Percentiles rank a stretch among this genome's conserved stretches.
Conservation (phyloP, 202 grass and related monocot genomes). For the Tripidium arundinaceum region DNA sequence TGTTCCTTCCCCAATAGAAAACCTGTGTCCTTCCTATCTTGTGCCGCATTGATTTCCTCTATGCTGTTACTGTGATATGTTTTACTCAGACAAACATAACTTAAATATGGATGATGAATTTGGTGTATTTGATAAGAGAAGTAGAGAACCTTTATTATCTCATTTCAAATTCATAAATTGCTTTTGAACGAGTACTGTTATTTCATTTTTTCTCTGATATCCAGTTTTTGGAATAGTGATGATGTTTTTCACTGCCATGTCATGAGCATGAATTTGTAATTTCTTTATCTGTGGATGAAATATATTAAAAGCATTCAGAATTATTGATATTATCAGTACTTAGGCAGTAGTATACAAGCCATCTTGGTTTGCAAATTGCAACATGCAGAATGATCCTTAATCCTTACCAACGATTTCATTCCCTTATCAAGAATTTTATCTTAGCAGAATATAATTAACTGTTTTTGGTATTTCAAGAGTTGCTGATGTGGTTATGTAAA, state of each 20-base stretch:
- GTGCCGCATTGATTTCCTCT: neutral
- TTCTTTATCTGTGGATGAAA: neutral
- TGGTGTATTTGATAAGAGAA: neutral
- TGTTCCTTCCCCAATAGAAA: neutral
- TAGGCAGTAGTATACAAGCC: neutral
- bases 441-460: neutral
- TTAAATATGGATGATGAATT: neutral
- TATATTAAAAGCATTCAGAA: neutral
- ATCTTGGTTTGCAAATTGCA: neutral
- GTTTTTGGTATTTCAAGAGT: neutral
- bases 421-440: neutral
- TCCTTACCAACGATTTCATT: neutral
- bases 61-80: neutral
- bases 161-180: neutral
- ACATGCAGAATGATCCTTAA: neutral
- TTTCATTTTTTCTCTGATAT: neutral
- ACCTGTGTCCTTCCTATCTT: neutral
- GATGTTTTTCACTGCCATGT: too few relatives aligned
- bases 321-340: neutral
- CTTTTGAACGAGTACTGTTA: neutral
- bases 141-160: neutral
- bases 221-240: neutral
- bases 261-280: neutral
- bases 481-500: neutral
- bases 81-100: conserved; percentile 9